These are phyloP conservation scores for Gossypium aridum DNA, from an alignment of 441 rosid genomes.

Conservation along the genomic window DNA sequence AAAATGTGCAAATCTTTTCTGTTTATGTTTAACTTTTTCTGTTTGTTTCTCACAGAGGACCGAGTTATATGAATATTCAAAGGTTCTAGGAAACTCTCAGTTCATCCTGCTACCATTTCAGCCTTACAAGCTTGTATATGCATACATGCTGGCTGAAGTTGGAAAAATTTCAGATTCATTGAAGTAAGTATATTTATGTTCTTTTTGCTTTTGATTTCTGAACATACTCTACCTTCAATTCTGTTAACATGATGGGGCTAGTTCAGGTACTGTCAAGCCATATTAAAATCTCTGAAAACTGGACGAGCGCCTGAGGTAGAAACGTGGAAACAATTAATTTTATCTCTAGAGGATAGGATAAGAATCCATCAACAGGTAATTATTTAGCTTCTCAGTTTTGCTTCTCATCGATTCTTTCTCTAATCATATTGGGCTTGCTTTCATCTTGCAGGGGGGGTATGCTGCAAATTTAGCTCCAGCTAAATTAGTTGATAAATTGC, in stretches of 20 bases:
- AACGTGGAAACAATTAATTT: constrained; percentile 58
- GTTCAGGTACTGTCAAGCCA: constrained; percentile 89
- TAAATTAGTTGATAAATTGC: constrained; percentile 76
- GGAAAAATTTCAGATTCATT: constrained; percentile 74
- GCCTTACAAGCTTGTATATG: constrained; percentile 75
- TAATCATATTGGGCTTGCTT: constrained; percentile 7
- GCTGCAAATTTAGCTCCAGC: constrained; percentile 74
- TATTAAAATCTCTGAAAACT: constrained; percentile 71
- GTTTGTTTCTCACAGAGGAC: constrained; percentile 58
- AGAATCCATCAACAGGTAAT: constrained; percentile 84
- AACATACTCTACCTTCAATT: constrained; percentile 14
- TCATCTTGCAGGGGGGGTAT: constrained; percentile 73
- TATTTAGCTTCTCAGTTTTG: background rate
- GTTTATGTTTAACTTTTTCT: constrained; percentile 5
- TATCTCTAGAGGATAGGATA: constrained; percentile 83
- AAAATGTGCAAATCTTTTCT: background rate
- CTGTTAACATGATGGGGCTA: constrained; percentile 16
- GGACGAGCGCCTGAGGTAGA: constrained; percentile 83
- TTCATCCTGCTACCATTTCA: constrained; percentile 63
- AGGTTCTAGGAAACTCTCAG: constrained; percentile 80
- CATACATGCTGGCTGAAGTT: constrained; percentile 78
- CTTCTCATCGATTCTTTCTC: background rate
- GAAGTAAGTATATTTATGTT: constrained; percentile 41
- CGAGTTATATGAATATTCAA: constrained; percentile 72
- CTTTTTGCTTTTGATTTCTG: constrained; percentile 1